phyloP scores from a whole-genome alignment of 2,329 filamentous ascomycete species.

The Gliomastix tumulicola region DNA sequence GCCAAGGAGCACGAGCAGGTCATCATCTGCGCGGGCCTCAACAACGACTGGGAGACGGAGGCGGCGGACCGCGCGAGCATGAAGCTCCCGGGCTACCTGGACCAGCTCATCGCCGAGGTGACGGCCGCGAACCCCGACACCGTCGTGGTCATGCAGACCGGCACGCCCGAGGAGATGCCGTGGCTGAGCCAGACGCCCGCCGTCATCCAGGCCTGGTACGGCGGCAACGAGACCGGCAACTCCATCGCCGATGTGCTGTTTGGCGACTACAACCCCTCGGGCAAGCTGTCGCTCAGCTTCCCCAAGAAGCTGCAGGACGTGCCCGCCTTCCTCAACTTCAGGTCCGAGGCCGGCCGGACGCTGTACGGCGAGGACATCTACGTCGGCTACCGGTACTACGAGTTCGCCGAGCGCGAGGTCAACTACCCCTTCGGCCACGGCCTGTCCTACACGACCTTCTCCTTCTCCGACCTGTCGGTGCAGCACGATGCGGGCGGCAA shows the following conservation, averaged over 20 bases:
- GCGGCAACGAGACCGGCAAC: conserved; percentile 81
- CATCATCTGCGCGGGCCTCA: conserved; percentile 70
- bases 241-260: conserved; percentile 73
- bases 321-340: conserved; percentile 70
- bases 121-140: conserved; percentile 61
- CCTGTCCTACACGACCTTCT: conserved; percentile 69
- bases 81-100: conserved; percentile 66
- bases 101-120: conserved; percentile 62
- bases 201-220: conserved; percentile 75
- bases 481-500: conserved; percentile 34
- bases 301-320: conserved; percentile 62
- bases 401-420: conserved; percentile 56
- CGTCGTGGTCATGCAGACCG: conserved; percentile 69
- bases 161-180: conserved; percentile 67
- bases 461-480: conserved; percentile 42
- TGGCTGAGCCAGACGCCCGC: conserved; percentile 52
- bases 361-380: conserved; percentile 78
- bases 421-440: conserved; percentile 77
- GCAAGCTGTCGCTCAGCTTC: conserved; percentile 69
- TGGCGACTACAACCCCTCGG: conserved; percentile 66
- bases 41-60: conserved; percentile 76
- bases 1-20: conserved; percentile 70
- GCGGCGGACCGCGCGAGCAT: conserved; percentile 73
- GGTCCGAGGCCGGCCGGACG: conserved; percentile 61
- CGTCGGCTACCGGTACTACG: conserved; percentile 75